Percentiles rank a stretch among this genome's conserved stretches.
Evolutionary conservation across 768 basidiomycete species (phyloP).

Genomic region (Psilocybe cyanescens): DNA sequence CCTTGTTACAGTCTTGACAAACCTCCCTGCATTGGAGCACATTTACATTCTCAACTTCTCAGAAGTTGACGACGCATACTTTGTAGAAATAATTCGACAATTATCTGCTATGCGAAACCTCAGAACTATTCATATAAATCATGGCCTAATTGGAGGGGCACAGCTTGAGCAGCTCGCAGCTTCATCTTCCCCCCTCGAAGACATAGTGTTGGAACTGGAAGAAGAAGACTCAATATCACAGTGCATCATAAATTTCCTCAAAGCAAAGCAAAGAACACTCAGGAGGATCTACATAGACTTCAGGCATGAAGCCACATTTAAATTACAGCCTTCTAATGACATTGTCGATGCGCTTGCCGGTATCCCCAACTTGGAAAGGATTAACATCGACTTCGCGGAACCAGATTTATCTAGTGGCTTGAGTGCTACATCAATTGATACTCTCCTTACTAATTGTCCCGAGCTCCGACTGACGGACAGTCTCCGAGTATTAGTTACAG

Average conservation of each 20-base stretch:
- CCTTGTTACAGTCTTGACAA: not conserved
- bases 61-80: slow-evolving; percentile 4
- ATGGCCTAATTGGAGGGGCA: not conserved
- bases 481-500: not conserved
- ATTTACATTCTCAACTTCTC: slow-evolving; percentile 2
- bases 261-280: slow-evolving; percentile 5
- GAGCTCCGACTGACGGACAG: slow-evolving; percentile 3
- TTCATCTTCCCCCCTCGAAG: slow-evolving; percentile 3
- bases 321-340: not conserved
- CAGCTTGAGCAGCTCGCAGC: slow-evolving; percentile 1
- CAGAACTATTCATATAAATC: not conserved
- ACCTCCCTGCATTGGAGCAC: slow-evolving; percentile 3
- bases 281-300: not conserved
- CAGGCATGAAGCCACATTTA: not conserved
- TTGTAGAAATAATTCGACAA: not conserved
- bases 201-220: not conserved
- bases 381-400: not conserved
- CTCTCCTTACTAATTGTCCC: slow-evolving; percentile 8
- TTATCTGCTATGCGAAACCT: not conserved
- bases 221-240: not conserved
- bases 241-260: slow-evolving; percentile 1
- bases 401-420: not conserved
- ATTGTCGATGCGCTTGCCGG: slow-evolving; percentile 3
- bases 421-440: not conserved
- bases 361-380: not conserved